Evolutionary conservation across 1,284 basidiomycete genomes (phyloP).

Genomic region (Apiotrichum domesticum): DNA sequence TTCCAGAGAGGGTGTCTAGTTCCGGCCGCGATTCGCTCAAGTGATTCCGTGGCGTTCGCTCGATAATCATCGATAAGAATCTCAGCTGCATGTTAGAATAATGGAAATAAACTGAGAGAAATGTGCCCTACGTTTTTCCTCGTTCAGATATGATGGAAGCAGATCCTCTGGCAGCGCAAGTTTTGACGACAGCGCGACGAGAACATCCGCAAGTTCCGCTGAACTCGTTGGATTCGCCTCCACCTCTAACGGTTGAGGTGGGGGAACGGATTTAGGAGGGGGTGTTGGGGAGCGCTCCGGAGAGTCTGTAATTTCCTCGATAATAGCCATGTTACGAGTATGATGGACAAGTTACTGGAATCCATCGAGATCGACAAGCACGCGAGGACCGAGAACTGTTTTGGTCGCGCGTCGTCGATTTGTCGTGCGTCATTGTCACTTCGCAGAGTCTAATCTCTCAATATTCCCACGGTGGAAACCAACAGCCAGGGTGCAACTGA

Average conservation of each 20-base stretch:
- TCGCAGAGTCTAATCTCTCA: not conserved
- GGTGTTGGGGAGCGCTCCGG: conserved; percentile 4
- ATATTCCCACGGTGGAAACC: conserved; percentile 12
- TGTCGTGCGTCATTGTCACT: not conserved
- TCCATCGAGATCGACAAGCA: no score
- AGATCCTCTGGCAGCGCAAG: conserved; percentile 28
- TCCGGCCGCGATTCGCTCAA: conserved; percentile 13
- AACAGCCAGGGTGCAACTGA: not conserved
- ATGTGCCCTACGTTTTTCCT: conserved; percentile 13
- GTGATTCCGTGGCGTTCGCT: not conserved
- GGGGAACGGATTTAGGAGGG: not conserved
- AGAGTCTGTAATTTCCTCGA: conserved; percentile 31
- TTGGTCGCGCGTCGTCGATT: not conserved
- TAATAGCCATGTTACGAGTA: conserved; percentile 24
- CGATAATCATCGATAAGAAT: conserved; percentile 10
- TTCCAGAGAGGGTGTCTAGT: conserved; percentile 16
- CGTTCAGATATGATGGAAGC: conserved; percentile 22
- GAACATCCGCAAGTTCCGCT: conserved; percentile 12
- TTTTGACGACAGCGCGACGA: conserved; percentile 15
- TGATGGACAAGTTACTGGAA: not conserved
- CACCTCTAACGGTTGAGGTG: no score
- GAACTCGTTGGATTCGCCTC: not conserved
- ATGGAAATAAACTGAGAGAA: no score
- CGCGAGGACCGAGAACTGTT: no score
- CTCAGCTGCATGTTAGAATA: conserved; percentile 4